These are phyloP conservation scores for Plectranthus barbatus DNA, from an alignment of 257 asterid genomes.

Conservation along the genomic window DNA sequence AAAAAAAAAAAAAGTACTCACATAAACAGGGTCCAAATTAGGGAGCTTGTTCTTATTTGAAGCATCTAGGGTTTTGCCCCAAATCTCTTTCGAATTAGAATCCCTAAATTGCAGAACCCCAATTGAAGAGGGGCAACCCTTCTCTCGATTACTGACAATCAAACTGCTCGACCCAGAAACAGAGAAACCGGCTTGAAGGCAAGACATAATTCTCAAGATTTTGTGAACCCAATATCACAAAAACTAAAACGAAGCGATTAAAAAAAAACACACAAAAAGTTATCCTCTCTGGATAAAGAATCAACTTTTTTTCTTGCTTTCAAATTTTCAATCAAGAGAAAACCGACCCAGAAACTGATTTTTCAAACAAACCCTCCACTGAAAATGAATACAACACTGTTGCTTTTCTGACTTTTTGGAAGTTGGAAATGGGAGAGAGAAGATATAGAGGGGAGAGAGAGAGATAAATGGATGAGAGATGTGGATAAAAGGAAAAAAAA, in stretches of 20 bases:
- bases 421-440: background rate
- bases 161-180: constrained; percentile 36
- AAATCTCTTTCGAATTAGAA: constrained; percentile 32
- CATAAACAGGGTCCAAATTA: constrained; percentile 40
- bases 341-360: background rate
- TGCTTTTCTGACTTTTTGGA: background rate
- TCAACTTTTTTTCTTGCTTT: constrained; percentile 3
- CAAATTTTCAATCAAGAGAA: background rate
- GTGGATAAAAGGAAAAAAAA: constrained; percentile 9
- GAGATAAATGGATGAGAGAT: no score
- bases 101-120: constrained; percentile 37
- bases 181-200: constrained; percentile 42
- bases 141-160: constrained; percentile 17
- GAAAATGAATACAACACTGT: background rate
- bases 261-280: constrained; percentile 11
- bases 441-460: no score
- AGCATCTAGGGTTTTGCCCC: constrained; percentile 41
- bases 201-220: constrained; percentile 40
- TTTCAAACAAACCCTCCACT: background rate
- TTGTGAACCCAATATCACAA: constrained; percentile 7
- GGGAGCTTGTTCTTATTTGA: constrained; percentile 37
- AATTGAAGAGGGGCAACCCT: constrained; percentile 32
- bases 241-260: constrained; percentile 7
- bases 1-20: constrained; percentile 12
- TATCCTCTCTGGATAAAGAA: constrained; percentile 19